phyloP scores from a whole-genome alignment of 805 yeast species.

The Komagataella phaffii region DNA sequence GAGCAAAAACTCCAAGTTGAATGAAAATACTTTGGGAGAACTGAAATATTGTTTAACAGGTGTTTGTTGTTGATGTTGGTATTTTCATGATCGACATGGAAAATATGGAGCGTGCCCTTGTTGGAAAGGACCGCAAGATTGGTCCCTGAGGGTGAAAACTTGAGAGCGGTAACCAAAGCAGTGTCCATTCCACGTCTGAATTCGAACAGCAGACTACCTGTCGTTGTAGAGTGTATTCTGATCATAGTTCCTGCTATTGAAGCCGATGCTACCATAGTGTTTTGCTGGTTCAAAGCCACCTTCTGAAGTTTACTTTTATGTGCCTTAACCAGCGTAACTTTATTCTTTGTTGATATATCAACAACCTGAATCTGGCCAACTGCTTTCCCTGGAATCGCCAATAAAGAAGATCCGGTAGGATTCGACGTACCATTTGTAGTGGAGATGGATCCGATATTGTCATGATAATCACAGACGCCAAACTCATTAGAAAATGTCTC shows the following conservation, averaged over 20 bases:
- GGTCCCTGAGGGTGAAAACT: slow-evolving; percentile 65
- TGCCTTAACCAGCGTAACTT: slow-evolving; percentile 62
- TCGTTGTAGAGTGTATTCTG: slow-evolving; percentile 55
- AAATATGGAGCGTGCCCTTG: slow-evolving; percentile 82
- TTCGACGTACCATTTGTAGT: slow-evolving; percentile 1
- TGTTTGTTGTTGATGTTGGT: slow-evolving; percentile 41
- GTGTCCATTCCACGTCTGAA: slow-evolving; percentile 84
- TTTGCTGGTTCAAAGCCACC: slow-evolving; percentile 48
- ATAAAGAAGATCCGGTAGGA: slow-evolving; percentile 13
- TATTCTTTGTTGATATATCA: slow-evolving; percentile 52
- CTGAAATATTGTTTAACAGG: slow-evolving; percentile 45
- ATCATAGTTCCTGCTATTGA: slow-evolving; percentile 75
- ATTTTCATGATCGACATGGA: slow-evolving; percentile 23
- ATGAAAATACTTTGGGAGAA: slow-evolving; percentile 61
- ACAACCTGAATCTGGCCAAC: slow-evolving; percentile 73
- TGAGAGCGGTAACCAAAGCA: slow-evolving; percentile 72
- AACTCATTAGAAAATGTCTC: slow-evolving; percentile 52
- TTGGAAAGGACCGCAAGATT: slow-evolving; percentile 79
- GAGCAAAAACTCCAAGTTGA: slow-evolving; percentile 86
- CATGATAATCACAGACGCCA: slow-evolving; percentile 41
- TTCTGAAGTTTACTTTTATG: slow-evolving; percentile 57
- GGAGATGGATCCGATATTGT: slow-evolving; percentile 20
- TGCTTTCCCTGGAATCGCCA: slow-evolving; percentile 69
- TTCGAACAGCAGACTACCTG: slow-evolving; percentile 62
- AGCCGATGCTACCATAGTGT: slow-evolving; percentile 66